Conservation (phyloP, 306 rosid genomes). For the Quercus ilex region DNA sequence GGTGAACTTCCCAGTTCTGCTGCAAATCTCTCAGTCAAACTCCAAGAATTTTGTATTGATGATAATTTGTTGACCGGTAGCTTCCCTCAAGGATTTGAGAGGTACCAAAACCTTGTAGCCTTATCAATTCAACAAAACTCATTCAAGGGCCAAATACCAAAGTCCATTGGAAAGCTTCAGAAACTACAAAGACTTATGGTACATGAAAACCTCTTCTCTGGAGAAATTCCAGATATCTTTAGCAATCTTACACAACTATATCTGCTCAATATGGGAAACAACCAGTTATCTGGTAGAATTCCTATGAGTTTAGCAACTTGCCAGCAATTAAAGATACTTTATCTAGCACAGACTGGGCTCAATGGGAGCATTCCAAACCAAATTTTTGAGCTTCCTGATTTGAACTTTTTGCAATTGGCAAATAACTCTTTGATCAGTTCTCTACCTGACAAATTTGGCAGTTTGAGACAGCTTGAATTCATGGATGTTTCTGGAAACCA, state of each 20-base stretch:
- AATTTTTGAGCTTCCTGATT: conserved; percentile 28
- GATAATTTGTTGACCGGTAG: conserved; percentile 18
- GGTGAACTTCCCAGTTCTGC: conserved; percentile 37
- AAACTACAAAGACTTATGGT: background rate
- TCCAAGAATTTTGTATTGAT: conserved; percentile 32
- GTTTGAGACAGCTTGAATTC: conserved; percentile 28
- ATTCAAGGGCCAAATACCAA: conserved; percentile 34
- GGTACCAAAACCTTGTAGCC: conserved; percentile 22
- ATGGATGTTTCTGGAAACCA: conserved; percentile 23
- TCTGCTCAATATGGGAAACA: background rate
- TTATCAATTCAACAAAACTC: conserved; percentile 24
- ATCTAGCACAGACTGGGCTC: conserved; percentile 23
- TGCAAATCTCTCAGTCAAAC: conserved; percentile 26
- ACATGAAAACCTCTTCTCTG: conserved; percentile 21
- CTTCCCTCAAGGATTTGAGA: conserved; percentile 31
- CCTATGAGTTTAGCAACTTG: conserved; percentile 29
- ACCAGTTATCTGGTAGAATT: conserved; percentile 31
- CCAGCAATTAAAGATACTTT: background rate
- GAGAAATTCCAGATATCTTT: conserved; percentile 43
- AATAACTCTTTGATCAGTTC: conserved; percentile 30
- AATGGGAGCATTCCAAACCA: conserved; percentile 33
- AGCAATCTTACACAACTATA: conserved; percentile 30
- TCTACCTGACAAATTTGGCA: conserved; percentile 12
- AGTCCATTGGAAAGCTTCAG: conserved; percentile 24
- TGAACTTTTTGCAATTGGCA: conserved; percentile 2